Base-by-base conservation (phyloP, 805 yeast species). In the Candida sanyiensis region DNA sequence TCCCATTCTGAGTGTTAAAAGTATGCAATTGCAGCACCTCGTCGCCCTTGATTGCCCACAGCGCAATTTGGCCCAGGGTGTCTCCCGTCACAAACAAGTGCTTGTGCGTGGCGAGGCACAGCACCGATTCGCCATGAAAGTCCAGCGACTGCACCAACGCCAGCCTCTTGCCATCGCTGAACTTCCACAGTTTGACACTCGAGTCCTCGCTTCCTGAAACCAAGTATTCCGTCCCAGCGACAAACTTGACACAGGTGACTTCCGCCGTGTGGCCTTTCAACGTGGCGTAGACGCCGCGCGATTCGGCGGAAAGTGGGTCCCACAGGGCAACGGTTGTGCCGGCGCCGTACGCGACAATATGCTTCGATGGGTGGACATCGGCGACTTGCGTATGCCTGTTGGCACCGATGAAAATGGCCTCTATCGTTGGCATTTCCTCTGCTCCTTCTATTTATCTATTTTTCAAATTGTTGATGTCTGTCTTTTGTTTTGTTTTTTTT, bases 171-270 rank as follows among this genome's bases (percentile, higher is more conserved):
- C 43, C 44, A 1, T 38, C 43, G 12, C 40, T 28, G 24, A 54
- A 62, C 37, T 62, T 59, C 95, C 95, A 86, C 4, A 85, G 54
- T 42, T 66, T 69, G 2, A 86, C 64, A 5, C 61, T 56, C 7
- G 74, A 72, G 52, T 87, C 96, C 45, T 83, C 89, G 3, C 82
- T 73, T 0, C 80, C 76, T 4, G 87, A 73, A 0, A 84, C 64
- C 40, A 86, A 55, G 21, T 49, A 57, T 0, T 66, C 55, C 0
- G 74, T 59, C 2, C 52, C 54, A 1, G 72, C 76, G 15, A 76
- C 51, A 64, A 77, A 78, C 45, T 69, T 70, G 10, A 86, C 86
- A 41, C 81, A 74, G 0, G 88, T 80, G 15, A 88, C 80, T 33
- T 72, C 80, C 13, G 66, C 69, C 5, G 67, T 54, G 52, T 83